Conservation (phyloP, 495 filamentous ascomycete genomes). For the Aspergillus heteromorphus region DNA sequence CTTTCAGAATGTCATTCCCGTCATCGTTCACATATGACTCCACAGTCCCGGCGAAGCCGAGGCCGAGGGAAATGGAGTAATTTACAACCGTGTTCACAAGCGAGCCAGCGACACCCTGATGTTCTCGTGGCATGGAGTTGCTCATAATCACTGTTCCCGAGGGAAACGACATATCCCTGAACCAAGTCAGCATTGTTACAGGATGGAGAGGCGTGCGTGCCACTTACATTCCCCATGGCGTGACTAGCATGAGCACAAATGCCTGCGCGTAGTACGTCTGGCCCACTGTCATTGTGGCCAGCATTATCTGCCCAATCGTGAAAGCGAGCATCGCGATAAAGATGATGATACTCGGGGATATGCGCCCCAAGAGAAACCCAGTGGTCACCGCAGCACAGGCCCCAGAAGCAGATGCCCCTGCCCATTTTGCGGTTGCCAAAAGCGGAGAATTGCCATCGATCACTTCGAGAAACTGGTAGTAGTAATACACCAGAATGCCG, state of each 20-base stretch:
- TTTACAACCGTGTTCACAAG: conserved; percentile 40
- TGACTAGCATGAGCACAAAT: background rate
- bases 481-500: conserved; percentile 32
- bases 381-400: background rate
- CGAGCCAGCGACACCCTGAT: conserved; percentile 41
- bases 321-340: background rate
- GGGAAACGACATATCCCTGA: conserved; percentile 47
- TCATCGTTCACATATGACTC: conserved; percentile 32
- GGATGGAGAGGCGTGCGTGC: background rate
- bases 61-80: conserved; percentile 41
- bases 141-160: conserved; percentile 39
- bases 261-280: background rate
- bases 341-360: background rate
- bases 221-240: background rate
- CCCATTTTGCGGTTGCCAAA: background rate
- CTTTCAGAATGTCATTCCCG: conserved; percentile 27
- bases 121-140: conserved; percentile 30
- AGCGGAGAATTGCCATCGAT: background rate
- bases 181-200: background rate
- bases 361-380: background rate
- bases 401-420: background rate
- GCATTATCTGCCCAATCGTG: background rate
- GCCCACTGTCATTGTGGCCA: background rate
- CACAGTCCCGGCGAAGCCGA: conserved; percentile 44
- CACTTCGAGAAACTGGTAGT: background rate